phyloP scores from a whole-genome alignment of 345 rosid species.

The Corchorus capsularis region DNA sequence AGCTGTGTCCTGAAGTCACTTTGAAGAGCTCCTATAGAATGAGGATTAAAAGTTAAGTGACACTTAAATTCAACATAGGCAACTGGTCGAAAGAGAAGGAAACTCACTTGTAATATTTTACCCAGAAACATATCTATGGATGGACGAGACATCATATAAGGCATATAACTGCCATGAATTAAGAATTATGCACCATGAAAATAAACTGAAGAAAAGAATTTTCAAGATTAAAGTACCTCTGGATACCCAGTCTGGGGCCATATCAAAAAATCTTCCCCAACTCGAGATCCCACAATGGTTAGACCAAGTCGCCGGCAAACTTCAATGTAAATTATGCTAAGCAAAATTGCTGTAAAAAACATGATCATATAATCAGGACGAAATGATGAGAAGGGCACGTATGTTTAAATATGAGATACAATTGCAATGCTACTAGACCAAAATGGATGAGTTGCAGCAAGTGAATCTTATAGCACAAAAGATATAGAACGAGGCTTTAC shows the following conservation, averaged over 20 bases:
- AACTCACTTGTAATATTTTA: neutral
- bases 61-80: neutral
- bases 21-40: conserved; percentile 73
- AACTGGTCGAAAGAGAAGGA: neutral
- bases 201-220: conserved; percentile 1
- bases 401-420: neutral
- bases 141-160: neutral
- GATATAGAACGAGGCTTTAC: conserved; percentile 45
- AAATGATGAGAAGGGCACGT: neutral
- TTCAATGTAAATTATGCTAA: conserved; percentile 91
- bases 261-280: conserved; percentile 93
- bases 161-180: neutral
- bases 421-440: neutral
- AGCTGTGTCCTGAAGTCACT: conserved; percentile 77
- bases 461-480: conserved; percentile 7
- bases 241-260: conserved; percentile 89
- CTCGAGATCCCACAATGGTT: conserved; percentile 89
- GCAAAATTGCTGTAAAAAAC: conserved; percentile 70
- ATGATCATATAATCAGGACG: conserved; percentile 17
- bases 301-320: conserved; percentile 76
- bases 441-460: conserved; percentile 14
- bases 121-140: neutral
- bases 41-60: conserved; percentile 14
- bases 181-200: neutral
- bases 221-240: conserved; percentile 50